A percentile compares a stretch with the other conserved stretches of the same genome.
Conservation (phyloP, 192 early-diverging fungal genomes). For the Backusella liffmaniae region DNA sequence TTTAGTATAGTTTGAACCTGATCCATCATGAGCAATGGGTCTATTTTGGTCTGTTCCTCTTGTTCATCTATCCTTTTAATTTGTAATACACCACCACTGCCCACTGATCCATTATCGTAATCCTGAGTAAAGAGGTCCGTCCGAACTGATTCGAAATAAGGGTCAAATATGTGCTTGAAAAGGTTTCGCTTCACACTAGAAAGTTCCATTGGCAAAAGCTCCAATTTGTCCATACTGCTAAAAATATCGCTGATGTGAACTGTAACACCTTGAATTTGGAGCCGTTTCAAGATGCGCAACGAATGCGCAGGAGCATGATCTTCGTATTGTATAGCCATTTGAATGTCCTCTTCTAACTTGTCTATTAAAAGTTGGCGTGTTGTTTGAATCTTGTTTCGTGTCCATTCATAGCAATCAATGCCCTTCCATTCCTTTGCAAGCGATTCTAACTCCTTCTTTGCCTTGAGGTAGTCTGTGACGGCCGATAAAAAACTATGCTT, state of each 20-base stretch:
- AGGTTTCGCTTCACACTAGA: neutral
- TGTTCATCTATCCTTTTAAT: neutral
- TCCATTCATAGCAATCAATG: neutral
- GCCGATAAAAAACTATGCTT: neutral
- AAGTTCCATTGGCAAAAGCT: constrained; percentile 3
- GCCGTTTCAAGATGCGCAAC: neutral
- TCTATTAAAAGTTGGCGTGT: neutral
- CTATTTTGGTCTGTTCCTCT: neutral
- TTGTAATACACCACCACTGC: constrained; percentile 1
- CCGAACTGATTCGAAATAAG: constrained; percentile 10
- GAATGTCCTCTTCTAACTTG: neutral
- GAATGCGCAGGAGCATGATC: neutral
- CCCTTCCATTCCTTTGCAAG: neutral
- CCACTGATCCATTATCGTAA: neutral
- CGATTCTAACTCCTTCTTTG: neutral
- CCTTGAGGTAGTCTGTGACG: neutral
- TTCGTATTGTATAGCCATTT: neutral
- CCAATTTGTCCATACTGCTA: constrained; percentile 7
- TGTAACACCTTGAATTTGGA: neutral
- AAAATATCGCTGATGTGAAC: neutral
- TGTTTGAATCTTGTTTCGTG: neutral
- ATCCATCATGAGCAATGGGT: constrained; percentile 5
- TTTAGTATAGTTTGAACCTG: constrained; percentile 15
- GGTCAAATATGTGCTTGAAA: constrained; percentile 23
- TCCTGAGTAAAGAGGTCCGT: neutral